These are phyloP conservation scores for Schwanniomyces polymorphus DNA, from an alignment of 805 yeast species.

Conservation along the genomic window DNA sequence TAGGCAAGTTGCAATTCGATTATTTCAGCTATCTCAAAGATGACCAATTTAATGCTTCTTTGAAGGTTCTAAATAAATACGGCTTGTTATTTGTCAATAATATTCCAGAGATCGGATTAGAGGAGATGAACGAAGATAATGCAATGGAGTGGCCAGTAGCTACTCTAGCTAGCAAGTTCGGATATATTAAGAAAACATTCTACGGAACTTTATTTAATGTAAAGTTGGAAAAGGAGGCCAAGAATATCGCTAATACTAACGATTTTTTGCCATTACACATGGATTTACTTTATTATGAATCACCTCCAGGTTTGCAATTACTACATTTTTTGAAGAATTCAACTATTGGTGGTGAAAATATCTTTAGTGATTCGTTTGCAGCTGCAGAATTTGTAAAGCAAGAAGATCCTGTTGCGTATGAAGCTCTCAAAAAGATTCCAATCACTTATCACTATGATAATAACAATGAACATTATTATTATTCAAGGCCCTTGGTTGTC, in stretches of 20 bases:
- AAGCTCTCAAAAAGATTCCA: slow-evolving; percentile 62
- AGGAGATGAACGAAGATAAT: slow-evolving; percentile 40
- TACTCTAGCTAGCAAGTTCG: slow-evolving; percentile 50
- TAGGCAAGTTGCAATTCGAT: slow-evolving; percentile 19
- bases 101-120: slow-evolving; percentile 44
- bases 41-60: slow-evolving; percentile 32
- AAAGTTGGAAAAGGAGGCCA: slow-evolving; percentile 47
- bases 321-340: slow-evolving; percentile 59
- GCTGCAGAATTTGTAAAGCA: slow-evolving; percentile 60
- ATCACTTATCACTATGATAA: slow-evolving; percentile 68
- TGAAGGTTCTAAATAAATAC: slow-evolving; percentile 49
- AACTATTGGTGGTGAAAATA: slow-evolving; percentile 64
- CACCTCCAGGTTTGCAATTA: slow-evolving; percentile 78
- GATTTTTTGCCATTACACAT: slow-evolving; percentile 70
- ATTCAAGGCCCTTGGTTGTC: slow-evolving; percentile 61
- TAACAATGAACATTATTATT: slow-evolving; percentile 60
- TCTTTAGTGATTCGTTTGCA: slow-evolving; percentile 68
- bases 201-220: slow-evolving; percentile 76
- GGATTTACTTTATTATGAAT: slow-evolving; percentile 75
- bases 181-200: slow-evolving; percentile 69
- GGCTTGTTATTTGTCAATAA: slow-evolving; percentile 59
- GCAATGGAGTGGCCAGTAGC: slow-evolving; percentile 40
- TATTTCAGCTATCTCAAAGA: slow-evolving; percentile 42
- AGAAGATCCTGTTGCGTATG: slow-evolving; percentile 60
- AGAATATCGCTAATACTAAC: slow-evolving; percentile 69